A percentile compares a stretch with the other conserved stretches of the same genome.
Conservation (phyloP, 2,329 filamentous ascomycete genomes). For the Aspergillus sp. region DNA sequence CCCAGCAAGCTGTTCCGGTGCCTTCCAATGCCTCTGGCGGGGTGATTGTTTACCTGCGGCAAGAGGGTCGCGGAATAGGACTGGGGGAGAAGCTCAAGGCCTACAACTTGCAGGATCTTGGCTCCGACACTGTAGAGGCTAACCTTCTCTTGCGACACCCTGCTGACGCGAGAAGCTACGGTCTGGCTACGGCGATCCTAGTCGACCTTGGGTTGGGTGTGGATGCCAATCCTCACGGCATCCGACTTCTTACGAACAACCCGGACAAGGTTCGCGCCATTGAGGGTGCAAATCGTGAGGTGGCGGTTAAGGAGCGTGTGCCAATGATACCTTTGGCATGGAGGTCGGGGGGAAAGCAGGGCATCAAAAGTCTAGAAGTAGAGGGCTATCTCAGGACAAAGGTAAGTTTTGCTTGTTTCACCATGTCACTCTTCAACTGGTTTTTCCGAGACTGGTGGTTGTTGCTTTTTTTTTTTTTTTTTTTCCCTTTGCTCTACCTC, state of each 20-base stretch:
- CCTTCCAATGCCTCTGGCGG: conserved; percentile 67
- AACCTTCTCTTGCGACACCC: conserved; percentile 89
- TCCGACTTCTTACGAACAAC: conserved; percentile 90
- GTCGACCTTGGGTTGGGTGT: conserved; percentile 74
- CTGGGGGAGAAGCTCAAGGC: conserved; percentile 95
- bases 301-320: conserved; percentile 84
- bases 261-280: conserved; percentile 95
- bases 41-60: conserved; percentile 91
- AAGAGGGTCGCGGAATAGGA: conserved; percentile 94
- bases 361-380: conserved; percentile 84
- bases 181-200: conserved; percentile 93
- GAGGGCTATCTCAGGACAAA: conserved; percentile 95
- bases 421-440: background rate
- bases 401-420: conserved; percentile 54
- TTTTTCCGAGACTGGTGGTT: background rate
- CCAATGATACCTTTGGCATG: conserved; percentile 95
- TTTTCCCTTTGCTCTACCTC: background rate
- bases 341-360: conserved; percentile 74
- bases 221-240: conserved; percentile 60
- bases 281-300: conserved; percentile 84
- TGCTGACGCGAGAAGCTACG: conserved; percentile 91
- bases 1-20: conserved; percentile 28
- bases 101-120: conserved; percentile 95
- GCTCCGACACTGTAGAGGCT: conserved; percentile 96
- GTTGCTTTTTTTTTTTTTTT: background rate